Conservation (phyloP, 495 filamentous ascomycete species). For the Penicillium coprophilum region DNA sequence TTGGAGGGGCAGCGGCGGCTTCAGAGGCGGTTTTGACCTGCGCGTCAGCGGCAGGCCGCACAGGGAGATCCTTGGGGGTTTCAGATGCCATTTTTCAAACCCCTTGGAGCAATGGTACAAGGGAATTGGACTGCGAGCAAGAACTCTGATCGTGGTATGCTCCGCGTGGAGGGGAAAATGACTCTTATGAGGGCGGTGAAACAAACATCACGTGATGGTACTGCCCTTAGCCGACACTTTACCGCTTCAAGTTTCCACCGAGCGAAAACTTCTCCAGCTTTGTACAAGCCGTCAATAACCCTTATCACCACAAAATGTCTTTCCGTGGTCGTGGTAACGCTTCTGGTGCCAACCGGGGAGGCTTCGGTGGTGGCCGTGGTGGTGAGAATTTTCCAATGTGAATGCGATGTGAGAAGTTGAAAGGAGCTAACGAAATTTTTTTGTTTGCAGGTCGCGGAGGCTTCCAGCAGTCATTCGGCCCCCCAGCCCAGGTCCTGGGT, state of each 20-base stretch:
- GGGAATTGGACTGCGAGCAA: conserved; percentile 21
- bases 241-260: conserved; percentile 50
- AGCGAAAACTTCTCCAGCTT: conserved; percentile 49
- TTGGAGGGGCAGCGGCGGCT: conserved; percentile 35
- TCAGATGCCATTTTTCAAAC: conserved; percentile 41
- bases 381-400: conserved; percentile 29
- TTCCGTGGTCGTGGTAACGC: conserved; percentile 51
- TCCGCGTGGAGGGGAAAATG: conserved; percentile 19
- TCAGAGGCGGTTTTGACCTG: conserved; percentile 20
- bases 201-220: conserved; percentile 35
- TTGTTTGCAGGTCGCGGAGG: conserved; percentile 58
- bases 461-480: conserved; percentile 63
- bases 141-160: background rate
- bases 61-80: conserved; percentile 41
- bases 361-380: conserved; percentile 47
- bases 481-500: conserved; percentile 67
- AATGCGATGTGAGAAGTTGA: conserved; percentile 7
- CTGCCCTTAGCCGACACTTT: conserved; percentile 52
- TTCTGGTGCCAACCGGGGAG: conserved; percentile 53
- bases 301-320: conserved; percentile 48
- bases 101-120: conserved; percentile 15
- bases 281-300: conserved; percentile 30
- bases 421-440: conserved; percentile 44
- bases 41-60: conserved; percentile 39
- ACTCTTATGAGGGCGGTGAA: conserved; percentile 43